Evolutionary conservation across 2,329 filamentous ascomycete species (phyloP).

Genomic region (Cercospora zeina): DNA sequence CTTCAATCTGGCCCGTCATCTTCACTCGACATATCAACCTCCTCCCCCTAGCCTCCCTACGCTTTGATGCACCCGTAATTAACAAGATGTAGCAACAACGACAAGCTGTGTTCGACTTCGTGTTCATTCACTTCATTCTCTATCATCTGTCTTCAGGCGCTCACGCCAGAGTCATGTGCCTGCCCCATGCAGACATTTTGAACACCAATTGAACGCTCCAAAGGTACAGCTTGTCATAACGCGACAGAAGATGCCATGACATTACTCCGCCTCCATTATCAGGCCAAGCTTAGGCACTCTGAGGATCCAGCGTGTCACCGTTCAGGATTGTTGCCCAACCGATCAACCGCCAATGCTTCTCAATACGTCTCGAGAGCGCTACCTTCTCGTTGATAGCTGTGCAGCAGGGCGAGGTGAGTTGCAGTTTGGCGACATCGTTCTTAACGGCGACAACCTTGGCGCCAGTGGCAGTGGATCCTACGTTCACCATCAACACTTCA

Average conservation of each 20-base stretch:
- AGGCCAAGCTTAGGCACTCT: slow-evolving; percentile 13
- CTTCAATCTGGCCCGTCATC: no score
- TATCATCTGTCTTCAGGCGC: slow-evolving; percentile 10
- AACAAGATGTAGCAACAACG: background rate
- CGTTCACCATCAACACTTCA: slow-evolving; percentile 99
- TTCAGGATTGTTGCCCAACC: slow-evolving; percentile 60
- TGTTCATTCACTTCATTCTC: slow-evolving; percentile 11
- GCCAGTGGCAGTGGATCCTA: slow-evolving; percentile 93
- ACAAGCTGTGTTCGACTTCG: slow-evolving; percentile 1
- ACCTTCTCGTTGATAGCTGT: slow-evolving; percentile 99
- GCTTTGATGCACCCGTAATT: background rate
- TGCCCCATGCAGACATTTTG: slow-evolving; percentile 17
- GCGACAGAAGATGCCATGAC: background rate
- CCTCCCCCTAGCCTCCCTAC: background rate
- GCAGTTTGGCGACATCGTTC: slow-evolving; percentile 94
- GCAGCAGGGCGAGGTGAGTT: slow-evolving; percentile 80
- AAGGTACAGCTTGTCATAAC: slow-evolving; percentile 7
- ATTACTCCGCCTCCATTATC: background rate
- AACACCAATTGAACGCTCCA: slow-evolving; percentile 16
- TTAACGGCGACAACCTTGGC: slow-evolving; percentile 97
- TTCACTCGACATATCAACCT: background rate
- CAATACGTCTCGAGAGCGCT: slow-evolving; percentile 90
- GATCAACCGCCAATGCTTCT: slow-evolving; percentile 98
- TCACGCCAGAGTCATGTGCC: background rate
- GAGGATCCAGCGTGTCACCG: slow-evolving; percentile 32